These are phyloP conservation scores for Sphaerobolus stellatus DNA, from an alignment of 1,284 basidiomycete genomes.

Conservation along the genomic window DNA sequence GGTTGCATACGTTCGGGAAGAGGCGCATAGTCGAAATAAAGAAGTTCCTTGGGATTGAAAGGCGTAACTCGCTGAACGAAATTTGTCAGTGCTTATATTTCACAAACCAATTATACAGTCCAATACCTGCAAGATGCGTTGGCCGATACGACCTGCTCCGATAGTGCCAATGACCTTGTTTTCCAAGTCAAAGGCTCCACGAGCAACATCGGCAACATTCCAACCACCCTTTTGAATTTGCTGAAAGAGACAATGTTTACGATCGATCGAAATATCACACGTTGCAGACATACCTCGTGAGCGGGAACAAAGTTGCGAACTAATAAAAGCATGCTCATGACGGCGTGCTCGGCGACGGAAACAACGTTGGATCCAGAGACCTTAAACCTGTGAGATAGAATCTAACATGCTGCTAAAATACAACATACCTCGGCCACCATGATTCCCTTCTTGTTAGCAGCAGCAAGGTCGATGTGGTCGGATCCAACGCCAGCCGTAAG, in stretches of 20 bases:
- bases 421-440: constrained; percentile 81
- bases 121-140: constrained; percentile 65
- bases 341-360: constrained; percentile 90
- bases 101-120: not conserved
- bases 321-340: constrained; percentile 82
- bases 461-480: constrained; percentile 90
- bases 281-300: constrained; percentile 53
- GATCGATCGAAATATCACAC: too few species aligned
- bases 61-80: constrained; percentile 72
- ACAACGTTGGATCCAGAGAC: constrained; percentile 85
- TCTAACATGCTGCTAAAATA: too few species aligned
- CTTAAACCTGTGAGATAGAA: constrained; percentile 29
- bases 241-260: constrained; percentile 11
- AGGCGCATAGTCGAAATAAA: constrained; percentile 90
- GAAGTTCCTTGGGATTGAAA: constrained; percentile 88
- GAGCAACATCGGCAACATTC: constrained; percentile 80
- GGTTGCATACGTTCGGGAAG: constrained; percentile 60
- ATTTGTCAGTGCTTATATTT: not conserved
- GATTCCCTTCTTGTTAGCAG: constrained; percentile 79
- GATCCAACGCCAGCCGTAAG: constrained; percentile 95
- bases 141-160: constrained; percentile 85
- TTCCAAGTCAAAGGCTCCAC: constrained; percentile 86
- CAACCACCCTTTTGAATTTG: constrained; percentile 86
- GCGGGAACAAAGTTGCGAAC: constrained; percentile 86
- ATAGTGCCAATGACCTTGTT: constrained; percentile 90